Conservation (phyloP, 2,329 filamentous ascomycete genomes). For the Paraconiothyrium sp. region DNA sequence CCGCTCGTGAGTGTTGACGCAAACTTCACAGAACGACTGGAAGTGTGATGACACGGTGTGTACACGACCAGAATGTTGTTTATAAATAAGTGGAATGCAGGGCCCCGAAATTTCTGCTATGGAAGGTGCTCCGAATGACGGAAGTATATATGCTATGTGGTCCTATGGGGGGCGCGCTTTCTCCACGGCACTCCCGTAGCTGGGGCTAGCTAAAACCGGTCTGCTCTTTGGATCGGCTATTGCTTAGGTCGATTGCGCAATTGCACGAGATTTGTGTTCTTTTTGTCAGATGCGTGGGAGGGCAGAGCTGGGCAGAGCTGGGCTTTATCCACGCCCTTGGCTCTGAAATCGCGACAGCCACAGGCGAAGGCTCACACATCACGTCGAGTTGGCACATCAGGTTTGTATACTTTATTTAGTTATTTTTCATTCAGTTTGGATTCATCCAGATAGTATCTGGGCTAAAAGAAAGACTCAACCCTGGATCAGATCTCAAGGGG, state of each 20-base stretch:
- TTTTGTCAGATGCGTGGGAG: slow-evolving; percentile 29
- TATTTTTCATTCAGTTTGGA: background rate
- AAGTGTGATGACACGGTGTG: background rate
- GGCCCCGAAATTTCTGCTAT: slow-evolving; percentile 18
- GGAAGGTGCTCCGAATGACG: slow-evolving; percentile 14
- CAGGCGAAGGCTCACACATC: background rate
- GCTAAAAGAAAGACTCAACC: slow-evolving; percentile 34
- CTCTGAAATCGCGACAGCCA: background rate
- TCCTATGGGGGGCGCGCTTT: slow-evolving; percentile 17
- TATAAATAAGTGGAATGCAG: slow-evolving; percentile 9
- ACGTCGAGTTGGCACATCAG: background rate
- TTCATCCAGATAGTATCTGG: background rate
- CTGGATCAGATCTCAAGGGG: slow-evolving; percentile 23
- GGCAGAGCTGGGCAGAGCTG: background rate
- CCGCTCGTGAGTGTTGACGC: slow-evolving; percentile 3
- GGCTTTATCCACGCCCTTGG: background rate
- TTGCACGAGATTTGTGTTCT: slow-evolving; percentile 37
- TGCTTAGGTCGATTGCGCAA: slow-evolving; percentile 51
- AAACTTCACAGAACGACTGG: slow-evolving; percentile 12
- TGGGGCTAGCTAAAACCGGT: slow-evolving; percentile 27
- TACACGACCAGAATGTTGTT: background rate
- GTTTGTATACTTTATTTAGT: background rate
- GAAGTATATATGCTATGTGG: slow-evolving; percentile 13
- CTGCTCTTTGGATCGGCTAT: slow-evolving; percentile 35
- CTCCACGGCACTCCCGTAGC: slow-evolving; percentile 15